phyloP scores from a whole-genome alignment of 2,329 filamentous ascomycete species.

The Fusarium torulosum region DNA sequence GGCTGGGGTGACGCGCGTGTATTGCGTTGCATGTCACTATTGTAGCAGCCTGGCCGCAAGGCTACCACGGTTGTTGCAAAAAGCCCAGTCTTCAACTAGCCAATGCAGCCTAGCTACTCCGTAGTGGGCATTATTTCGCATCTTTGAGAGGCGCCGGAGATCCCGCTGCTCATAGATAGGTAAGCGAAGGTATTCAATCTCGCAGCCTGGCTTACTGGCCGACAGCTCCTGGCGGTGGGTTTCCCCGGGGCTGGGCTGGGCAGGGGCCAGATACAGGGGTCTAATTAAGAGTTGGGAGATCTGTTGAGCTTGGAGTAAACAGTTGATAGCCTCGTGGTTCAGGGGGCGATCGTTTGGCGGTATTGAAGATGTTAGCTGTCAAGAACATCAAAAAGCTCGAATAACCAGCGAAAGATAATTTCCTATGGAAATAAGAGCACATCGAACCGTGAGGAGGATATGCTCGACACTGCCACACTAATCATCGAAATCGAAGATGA shows the following conservation, averaged over 20 bases:
- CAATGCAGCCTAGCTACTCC: constrained; percentile 36
- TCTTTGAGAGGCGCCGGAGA: constrained; percentile 37
- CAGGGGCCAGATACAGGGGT: constrained; percentile 39
- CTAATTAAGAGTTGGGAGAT: constrained; percentile 36
- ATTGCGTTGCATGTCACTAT: constrained; percentile 28
- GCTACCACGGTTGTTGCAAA: constrained; percentile 35
- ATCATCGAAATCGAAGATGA: constrained; percentile 18
- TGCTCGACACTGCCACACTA: constrained; percentile 27
- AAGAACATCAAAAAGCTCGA: background rate
- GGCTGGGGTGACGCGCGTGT: constrained; percentile 37
- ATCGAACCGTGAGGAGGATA: background rate
- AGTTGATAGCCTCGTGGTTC: constrained; percentile 21
- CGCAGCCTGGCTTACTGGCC: constrained; percentile 38
- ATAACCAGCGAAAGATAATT: background rate
- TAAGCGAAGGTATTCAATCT: constrained; percentile 40
- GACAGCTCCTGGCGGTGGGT: constrained; percentile 34
- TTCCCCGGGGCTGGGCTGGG: constrained; percentile 30
- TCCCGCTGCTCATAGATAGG: constrained; percentile 28
- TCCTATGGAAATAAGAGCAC: background rate
- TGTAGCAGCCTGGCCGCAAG: constrained; percentile 37
- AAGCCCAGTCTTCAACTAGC: constrained; percentile 16
- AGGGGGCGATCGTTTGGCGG: constrained; percentile 22
- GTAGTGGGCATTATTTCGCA: constrained; percentile 35
- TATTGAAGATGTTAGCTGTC: constrained; percentile 17
- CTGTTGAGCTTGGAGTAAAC: constrained; percentile 36